phyloP scores from a whole-genome alignment of 495 filamentous ascomycete genomes.

The Cudoniella acicularis region DNA sequence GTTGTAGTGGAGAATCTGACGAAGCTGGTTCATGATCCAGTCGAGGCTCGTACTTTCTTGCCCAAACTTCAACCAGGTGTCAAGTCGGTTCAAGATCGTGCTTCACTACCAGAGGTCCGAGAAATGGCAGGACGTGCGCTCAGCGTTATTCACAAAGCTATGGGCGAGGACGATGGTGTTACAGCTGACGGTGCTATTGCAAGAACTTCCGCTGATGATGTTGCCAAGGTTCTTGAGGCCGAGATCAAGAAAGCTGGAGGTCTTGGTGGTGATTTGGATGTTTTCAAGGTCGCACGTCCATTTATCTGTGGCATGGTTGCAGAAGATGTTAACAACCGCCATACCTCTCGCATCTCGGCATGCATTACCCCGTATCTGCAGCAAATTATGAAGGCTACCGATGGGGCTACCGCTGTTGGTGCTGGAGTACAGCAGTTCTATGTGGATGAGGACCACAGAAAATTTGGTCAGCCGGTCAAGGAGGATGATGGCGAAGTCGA shows the following conservation, averaged over 20 bases:
- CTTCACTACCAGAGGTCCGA: slow-evolving; percentile 91
- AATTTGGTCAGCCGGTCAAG: slow-evolving; percentile 78
- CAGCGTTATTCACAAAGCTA: slow-evolving; percentile 88
- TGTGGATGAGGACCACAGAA: slow-evolving; percentile 77
- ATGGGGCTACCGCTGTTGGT: slow-evolving; percentile 56
- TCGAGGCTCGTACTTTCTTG: slow-evolving; percentile 93
- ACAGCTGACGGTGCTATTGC: slow-evolving; percentile 57
- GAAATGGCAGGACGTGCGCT: slow-evolving; percentile 81
- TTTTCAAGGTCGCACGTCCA: slow-evolving; percentile 62
- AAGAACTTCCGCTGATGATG: slow-evolving; percentile 69
- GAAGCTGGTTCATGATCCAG: slow-evolving; percentile 95
- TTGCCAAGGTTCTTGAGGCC: slow-evolving; percentile 67
- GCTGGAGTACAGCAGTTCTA: slow-evolving; percentile 66
- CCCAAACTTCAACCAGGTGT: slow-evolving; percentile 95
- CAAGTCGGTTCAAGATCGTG: slow-evolving; percentile 78
- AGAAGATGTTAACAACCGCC: slow-evolving; percentile 83
- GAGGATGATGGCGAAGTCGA: slow-evolving; percentile 81
- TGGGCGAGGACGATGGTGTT: slow-evolving; percentile 65
- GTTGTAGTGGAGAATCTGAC: slow-evolving; percentile 99
- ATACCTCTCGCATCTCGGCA: slow-evolving; percentile 63
- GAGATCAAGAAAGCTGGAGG: slow-evolving; percentile 69
- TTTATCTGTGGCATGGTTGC: slow-evolving; percentile 85
- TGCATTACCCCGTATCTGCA: slow-evolving; percentile 71
- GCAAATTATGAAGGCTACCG: slow-evolving; percentile 56
- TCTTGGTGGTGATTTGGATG: slow-evolving; percentile 55